Conservation (phyloP, 768 basidiomycete genomes). For the Erythrobasidium yunnanense region DNA sequence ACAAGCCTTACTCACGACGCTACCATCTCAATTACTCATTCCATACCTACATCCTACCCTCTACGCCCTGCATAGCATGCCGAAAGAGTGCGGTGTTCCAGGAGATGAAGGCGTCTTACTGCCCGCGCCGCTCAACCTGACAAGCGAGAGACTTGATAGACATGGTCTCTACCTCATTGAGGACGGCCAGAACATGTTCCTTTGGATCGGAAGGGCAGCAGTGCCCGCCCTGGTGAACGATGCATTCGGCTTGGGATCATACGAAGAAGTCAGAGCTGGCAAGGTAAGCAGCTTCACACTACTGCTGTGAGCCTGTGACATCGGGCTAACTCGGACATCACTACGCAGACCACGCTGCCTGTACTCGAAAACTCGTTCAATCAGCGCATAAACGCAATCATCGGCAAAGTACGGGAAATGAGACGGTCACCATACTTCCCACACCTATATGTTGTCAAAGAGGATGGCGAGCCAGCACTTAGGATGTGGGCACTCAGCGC, state of each 20-base stretch:
- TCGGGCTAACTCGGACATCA: neutral
- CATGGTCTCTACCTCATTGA: conserved; percentile 95
- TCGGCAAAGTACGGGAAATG: conserved; percentile 89
- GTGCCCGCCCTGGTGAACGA: conserved; percentile 90
- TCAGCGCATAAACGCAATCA: conserved; percentile 83
- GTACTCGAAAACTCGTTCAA: conserved; percentile 84
- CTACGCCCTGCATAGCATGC: conserved; percentile 94
- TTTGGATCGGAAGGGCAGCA: conserved; percentile 96
- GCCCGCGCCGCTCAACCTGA: conserved; percentile 76
- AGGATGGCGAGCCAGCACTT: conserved; percentile 90
- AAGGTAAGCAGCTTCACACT: conserved; percentile 53
- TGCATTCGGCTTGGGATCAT: conserved; percentile 79
- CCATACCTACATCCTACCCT: conserved; percentile 92
- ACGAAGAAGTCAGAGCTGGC: conserved; percentile 80
- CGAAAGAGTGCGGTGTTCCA: conserved; percentile 82
- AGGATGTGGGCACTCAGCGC: conserved; percentile 88
- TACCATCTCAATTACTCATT: conserved; percentile 80
- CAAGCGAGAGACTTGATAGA: conserved; percentile 86
- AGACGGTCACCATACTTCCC: conserved; percentile 81
- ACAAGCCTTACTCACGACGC: conserved; percentile 75
- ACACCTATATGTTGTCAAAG: conserved; percentile 91
- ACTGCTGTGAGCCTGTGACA: neutral
- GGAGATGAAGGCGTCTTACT: conserved; percentile 79
- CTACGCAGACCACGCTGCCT: conserved; percentile 69
- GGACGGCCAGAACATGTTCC: conserved; percentile 93